phyloP scores from a whole-genome alignment of 805 yeast genomes.

The Starmerella riodocensis region DNA sequence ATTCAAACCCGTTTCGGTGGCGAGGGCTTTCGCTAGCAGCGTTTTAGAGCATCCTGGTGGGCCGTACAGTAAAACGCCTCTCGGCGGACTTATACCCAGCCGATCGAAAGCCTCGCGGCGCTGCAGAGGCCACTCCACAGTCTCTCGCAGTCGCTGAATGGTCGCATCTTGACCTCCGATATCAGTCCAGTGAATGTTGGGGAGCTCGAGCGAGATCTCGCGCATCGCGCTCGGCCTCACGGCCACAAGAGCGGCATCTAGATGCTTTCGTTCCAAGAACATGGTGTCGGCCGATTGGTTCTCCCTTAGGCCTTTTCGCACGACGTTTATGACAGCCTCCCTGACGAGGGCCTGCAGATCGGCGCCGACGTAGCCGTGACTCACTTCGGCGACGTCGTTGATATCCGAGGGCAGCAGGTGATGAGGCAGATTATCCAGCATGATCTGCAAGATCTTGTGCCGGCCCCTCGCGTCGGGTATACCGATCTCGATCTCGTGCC shows the following conservation, averaged over 20 bases:
- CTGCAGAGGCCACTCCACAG: constrained; percentile 80
- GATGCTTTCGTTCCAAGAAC: constrained; percentile 41
- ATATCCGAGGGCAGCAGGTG: constrained; percentile 43
- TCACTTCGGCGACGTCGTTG: constrained; percentile 51
- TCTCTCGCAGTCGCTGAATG: constrained; percentile 70
- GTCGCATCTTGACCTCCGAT: constrained; percentile 88
- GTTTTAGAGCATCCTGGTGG: constrained; percentile 99
- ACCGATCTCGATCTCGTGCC: constrained; percentile 78
- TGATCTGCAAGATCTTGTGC: constrained; percentile 52
- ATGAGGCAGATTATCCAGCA: constrained; percentile 49
- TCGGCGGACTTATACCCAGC: constrained; percentile 80
- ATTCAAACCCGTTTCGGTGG: constrained; percentile 88
- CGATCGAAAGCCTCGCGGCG: constrained; percentile 63
- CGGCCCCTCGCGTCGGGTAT: constrained; percentile 82
- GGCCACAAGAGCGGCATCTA: constrained; percentile 61
- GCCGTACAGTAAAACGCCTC: constrained; percentile 85
- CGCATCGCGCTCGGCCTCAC: constrained; percentile 95
- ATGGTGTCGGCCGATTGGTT: constrained; percentile 26
- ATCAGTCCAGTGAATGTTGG: constrained; percentile 84
- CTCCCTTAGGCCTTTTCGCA: constrained; percentile 42
- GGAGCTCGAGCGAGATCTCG: constrained; percentile 86
- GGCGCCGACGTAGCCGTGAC: constrained; percentile 97
- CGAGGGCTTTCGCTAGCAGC: constrained; percentile 84
- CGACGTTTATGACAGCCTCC: constrained; percentile 77
- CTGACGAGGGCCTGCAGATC: constrained; percentile 78